phyloP scores from a whole-genome alignment of 2,329 filamentous ascomycete species.

The Alternaria triticina region DNA sequence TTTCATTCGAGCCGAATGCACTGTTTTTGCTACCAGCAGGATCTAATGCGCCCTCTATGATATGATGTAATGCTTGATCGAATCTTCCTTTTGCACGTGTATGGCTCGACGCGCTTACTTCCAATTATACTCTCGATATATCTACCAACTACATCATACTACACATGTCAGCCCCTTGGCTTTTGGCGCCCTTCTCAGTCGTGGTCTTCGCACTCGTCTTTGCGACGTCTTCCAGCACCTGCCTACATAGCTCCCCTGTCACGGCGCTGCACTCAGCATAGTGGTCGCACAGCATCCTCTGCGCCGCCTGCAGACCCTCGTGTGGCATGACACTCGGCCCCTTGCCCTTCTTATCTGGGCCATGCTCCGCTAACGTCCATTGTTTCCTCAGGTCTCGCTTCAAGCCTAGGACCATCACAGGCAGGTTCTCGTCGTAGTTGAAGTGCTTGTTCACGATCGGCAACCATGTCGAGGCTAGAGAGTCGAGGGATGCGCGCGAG shows the following conservation, averaged over 20 bases:
- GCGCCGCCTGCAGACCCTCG: slow-evolving; percentile 58
- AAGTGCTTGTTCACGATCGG: slow-evolving; percentile 58
- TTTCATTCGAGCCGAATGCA: neutral
- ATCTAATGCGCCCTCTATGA: neutral
- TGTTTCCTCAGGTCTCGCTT: slow-evolving; percentile 63
- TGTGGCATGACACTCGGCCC: slow-evolving; percentile 58
- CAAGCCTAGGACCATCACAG: slow-evolving; percentile 65
- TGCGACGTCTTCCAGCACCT: slow-evolving; percentile 67
- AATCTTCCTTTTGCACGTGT: neutral
- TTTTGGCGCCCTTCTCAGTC: slow-evolving; percentile 60
- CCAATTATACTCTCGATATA: neutral
- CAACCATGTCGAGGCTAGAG: slow-evolving; percentile 55
- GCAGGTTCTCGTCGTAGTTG: slow-evolving; percentile 58
- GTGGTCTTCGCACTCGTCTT: slow-evolving; percentile 64
- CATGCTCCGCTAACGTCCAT: slow-evolving; percentile 45
- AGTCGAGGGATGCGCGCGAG: slow-evolving; percentile 57
- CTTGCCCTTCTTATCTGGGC: slow-evolving; percentile 43
- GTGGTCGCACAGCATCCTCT: slow-evolving; percentile 65
- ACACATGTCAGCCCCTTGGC: slow-evolving; percentile 41
- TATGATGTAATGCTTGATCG: neutral
- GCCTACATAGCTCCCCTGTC: slow-evolving; percentile 64
- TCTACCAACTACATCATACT: slow-evolving; percentile 7
- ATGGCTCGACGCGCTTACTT: neutral
- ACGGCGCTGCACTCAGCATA: slow-evolving; percentile 69
- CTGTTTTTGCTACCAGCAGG: neutral